phyloP scores from a whole-genome alignment of 148 eudicot species.

The Vaccinium corymbosum region DNA sequence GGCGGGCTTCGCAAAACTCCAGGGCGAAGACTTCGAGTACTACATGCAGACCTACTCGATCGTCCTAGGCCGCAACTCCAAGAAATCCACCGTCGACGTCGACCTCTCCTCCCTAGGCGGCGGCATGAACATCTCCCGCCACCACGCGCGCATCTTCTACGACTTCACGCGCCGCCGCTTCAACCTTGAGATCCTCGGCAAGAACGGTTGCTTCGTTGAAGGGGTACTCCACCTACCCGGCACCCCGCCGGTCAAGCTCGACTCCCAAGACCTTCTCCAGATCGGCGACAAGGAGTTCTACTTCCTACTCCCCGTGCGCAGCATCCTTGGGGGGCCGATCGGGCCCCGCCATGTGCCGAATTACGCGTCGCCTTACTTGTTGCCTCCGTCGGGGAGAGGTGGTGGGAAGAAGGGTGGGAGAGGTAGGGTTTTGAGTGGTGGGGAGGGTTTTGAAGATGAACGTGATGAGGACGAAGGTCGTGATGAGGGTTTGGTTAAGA shows the following conservation, averaged over 20 bases:
- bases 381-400: conserved; percentile 24
- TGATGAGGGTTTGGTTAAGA: conserved; percentile 33
- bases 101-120: conserved; percentile 89
- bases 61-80: conserved; percentile 75
- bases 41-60: conserved; percentile 97
- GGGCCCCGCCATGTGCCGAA: conserved; percentile 42
- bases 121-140: conserved; percentile 97
- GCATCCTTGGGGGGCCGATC: conserved; percentile 56
- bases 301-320: conserved; percentile 67
- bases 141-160: conserved; percentile 96
- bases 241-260: conserved; percentile 69
- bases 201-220: conserved; percentile 90
- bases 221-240: conserved; percentile 90
- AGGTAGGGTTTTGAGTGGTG: conserved; percentile 30
- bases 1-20: conserved; percentile 92
- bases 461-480: conserved; percentile 24
- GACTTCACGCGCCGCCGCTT: conserved; percentile 92
- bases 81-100: conserved; percentile 88
- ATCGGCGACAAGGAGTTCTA: conserved; percentile 95
- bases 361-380: conserved; percentile 20
- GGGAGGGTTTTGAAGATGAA: conserved; percentile 42
- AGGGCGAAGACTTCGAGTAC: conserved; percentile 96
- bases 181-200: conserved; percentile 86
- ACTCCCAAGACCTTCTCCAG: conserved; percentile 80
- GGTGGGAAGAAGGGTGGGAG: conserved; percentile 24